phyloP scores from a whole-genome alignment of 2,329 filamentous ascomycete species.

The Periconia macrospinosa region DNA sequence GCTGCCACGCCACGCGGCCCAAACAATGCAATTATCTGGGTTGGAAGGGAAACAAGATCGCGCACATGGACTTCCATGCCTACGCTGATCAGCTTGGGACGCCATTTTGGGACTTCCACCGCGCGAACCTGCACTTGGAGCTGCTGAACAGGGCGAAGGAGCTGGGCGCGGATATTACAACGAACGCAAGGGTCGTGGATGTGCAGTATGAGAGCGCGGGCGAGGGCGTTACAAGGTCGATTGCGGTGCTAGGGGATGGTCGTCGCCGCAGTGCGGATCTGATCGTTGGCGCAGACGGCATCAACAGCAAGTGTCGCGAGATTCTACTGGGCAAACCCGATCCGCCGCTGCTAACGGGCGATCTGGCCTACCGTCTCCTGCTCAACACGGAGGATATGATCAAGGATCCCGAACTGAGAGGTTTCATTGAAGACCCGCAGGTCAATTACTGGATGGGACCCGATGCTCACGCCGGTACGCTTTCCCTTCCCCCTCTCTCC shows the following conservation, averaged over 20 bases:
- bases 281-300: slow-evolving; percentile 54
- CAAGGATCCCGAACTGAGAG: slow-evolving; percentile 49
- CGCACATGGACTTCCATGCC: slow-evolving; percentile 52
- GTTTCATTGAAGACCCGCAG: slow-evolving; percentile 51
- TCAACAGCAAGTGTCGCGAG: slow-evolving; percentile 50
- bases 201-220: slow-evolving; percentile 36
- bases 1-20: slow-evolving; percentile 47
- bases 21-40: slow-evolving; percentile 53
- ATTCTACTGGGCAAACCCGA: slow-evolving; percentile 49
- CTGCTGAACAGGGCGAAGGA: slow-evolving; percentile 52
- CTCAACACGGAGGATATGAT: slow-evolving; percentile 51
- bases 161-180: slow-evolving; percentile 52
- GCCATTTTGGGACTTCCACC: slow-evolving; percentile 60
- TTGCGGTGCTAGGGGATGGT: slow-evolving; percentile 46
- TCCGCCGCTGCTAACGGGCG: slow-evolving; percentile 53
- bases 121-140: slow-evolving; percentile 54
- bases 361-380: slow-evolving; percentile 55
- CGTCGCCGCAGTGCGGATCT: slow-evolving; percentile 45
- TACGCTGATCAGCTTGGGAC: slow-evolving; percentile 40
- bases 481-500: too few species aligned
- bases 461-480: slow-evolving; percentile 54
- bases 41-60: slow-evolving; percentile 57
- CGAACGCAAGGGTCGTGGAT: slow-evolving; percentile 48
- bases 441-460: slow-evolving; percentile 59
- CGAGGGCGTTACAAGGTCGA: slow-evolving; percentile 41